phyloP scores from a whole-genome alignment of 129 eudicot species.

The Saussurea involucrata region DNA sequence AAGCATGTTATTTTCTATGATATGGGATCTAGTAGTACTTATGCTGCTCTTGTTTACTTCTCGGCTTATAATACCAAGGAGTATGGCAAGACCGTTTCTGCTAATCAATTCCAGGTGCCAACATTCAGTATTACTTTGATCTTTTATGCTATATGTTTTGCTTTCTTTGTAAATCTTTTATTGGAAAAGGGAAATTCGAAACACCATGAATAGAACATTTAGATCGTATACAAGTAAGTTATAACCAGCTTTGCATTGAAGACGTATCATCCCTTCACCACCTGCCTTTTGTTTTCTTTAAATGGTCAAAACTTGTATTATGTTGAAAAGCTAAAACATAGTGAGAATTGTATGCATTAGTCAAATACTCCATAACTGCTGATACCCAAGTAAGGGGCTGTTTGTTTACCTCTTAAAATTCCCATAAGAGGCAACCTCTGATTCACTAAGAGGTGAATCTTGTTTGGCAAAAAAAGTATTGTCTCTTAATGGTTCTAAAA shows the following conservation, averaged over 20 bases:
- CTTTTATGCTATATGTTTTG: not conserved
- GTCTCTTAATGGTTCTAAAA: too few relatives aligned
- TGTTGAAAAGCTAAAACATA: not conserved
- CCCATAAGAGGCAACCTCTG: too few relatives aligned
- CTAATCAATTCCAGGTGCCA: slow-evolving; percentile 88
- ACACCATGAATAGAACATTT: not conserved
- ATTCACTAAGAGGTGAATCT: too few relatives aligned
- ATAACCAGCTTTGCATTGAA: not conserved
- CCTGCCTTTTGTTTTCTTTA: not conserved
- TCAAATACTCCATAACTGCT: not conserved
- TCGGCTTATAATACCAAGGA: slow-evolving; percentile 94
- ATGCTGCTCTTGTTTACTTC: slow-evolving; percentile 92
- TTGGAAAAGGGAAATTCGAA: not conserved
- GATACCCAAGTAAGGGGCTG: too few relatives aligned
- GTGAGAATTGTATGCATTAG: not conserved
- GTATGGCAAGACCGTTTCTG: slow-evolving; percentile 78
- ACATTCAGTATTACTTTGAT: not conserved
- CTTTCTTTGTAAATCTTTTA: not conserved
- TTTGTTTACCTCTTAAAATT: too few relatives aligned
- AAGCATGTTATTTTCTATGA: slow-evolving; percentile 90
- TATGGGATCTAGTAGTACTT: slow-evolving; percentile 93
- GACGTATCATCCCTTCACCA: too few relatives aligned
- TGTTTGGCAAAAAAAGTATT: too few relatives aligned
- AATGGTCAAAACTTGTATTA: not conserved
- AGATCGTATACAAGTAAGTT: slow-evolving; percentile 3